Percentiles rank a stretch among this genome's conserved stretches.
Evolutionary conservation across 2,329 filamentous ascomycete genomes (phyloP).

Genomic region (Beauveria sp.): DNA sequence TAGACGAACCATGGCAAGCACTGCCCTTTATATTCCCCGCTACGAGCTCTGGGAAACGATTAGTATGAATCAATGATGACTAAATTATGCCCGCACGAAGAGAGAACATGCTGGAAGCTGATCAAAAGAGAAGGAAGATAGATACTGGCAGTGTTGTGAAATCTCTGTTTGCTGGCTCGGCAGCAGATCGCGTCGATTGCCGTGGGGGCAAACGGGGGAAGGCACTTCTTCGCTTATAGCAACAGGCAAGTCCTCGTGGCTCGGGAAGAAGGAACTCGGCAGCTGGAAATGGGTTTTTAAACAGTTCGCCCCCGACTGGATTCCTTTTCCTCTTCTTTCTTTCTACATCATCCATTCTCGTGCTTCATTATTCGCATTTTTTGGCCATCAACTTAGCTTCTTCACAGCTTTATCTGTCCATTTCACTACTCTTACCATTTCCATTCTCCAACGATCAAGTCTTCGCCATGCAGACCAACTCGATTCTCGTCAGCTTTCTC

Average conservation of each 20-base stretch:
- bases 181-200: not conserved
- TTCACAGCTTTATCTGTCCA: slow-evolving; percentile 8
- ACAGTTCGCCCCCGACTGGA: not conserved
- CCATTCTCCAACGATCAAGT: not conserved
- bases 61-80: slow-evolving; percentile 6
- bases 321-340: not conserved
- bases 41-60: slow-evolving; percentile 4
- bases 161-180: not conserved
- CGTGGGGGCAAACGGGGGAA: not conserved
- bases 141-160: not conserved
- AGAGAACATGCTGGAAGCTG: not conserved
- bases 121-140: not conserved
- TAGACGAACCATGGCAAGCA: slow-evolving; percentile 2
- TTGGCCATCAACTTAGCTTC: slow-evolving; percentile 7
- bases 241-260: not conserved
- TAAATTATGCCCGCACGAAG: not conserved
- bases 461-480: not conserved
- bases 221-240: not conserved
- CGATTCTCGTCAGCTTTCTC: not conserved
- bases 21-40: not conserved
- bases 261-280: not conserved
- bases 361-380: slow-evolving; percentile 7
- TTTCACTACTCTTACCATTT: not conserved
- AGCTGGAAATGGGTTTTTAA: not conserved
- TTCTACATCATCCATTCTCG: slow-evolving; percentile 8